Base-by-base conservation (phyloP, 495 filamentous ascomycete species). In the Penicillium ochrochloron region DNA sequence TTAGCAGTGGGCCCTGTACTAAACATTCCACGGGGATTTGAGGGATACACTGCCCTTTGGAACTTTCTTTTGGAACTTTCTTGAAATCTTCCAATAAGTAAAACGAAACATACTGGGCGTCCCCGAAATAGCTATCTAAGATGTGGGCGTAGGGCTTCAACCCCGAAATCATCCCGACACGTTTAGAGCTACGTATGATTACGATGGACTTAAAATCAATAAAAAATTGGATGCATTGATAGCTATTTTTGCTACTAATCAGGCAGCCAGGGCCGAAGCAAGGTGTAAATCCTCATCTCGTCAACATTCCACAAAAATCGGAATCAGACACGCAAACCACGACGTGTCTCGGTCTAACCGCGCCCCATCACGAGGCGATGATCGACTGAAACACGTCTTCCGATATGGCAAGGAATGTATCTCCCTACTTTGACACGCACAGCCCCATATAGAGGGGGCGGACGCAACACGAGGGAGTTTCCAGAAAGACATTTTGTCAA, bases 401-500 rank as follows among this genome's bases (percentile, higher is more conserved):
- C 33, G n/a, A 34, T 35, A 29, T 52, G 9, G 51, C 17, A 56
- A 63, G 65, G 68, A 68, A 81, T 82, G 78, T 82, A 78, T 73
- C 80, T 81, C 78, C 76, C 76, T 78, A 69, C 73, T 75, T 82
- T 78, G 80, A 81, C 80, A 82, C 80, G 79, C 71, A 78, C 76
- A 78, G 70, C 76, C 72, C 73, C 78, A 82, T 75, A 39, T 46
- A 29, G 34, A 72, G 55, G 56, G 70, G 72, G 76, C 74, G 74
- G 76, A 80, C 80, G 78, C 72, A 81, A 81, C 78, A 82, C 78
- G 80, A 77, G 75, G 75, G 77, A 82, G 79, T 59, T 65, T 66
- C 59, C 70, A 72, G 66, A 65, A 64, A 55, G 69, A 77, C 60
- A 53, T 70, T 56, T 72, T 68, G 70, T 72, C 71, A 66, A 70